phyloP scores from a whole-genome alignment of 768 basidiomycete genomes.

The Chalciporus chontae region DNA sequence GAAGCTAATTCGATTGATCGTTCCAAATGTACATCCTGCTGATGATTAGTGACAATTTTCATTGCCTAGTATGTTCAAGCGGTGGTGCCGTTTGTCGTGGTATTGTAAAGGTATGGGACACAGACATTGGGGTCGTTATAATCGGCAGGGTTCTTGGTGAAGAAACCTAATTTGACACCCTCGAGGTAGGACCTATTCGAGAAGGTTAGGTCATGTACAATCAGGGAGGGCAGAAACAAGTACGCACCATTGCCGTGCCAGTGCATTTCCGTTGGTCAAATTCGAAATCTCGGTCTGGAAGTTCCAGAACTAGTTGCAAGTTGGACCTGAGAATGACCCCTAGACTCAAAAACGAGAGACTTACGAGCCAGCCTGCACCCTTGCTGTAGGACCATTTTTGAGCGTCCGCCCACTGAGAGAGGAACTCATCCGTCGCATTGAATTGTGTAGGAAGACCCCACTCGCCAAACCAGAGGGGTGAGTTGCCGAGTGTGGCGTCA shows the following conservation, averaged over 20 bases:
- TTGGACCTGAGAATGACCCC: neutral
- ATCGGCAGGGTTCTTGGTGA: conserved; percentile 59
- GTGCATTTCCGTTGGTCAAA: conserved; percentile 39
- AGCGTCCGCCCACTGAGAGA: conserved; percentile 69
- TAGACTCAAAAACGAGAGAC: conserved; percentile 19
- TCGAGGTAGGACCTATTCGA: conserved; percentile 64
- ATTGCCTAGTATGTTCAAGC: conserved; percentile 2
- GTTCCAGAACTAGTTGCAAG: conserved; percentile 55
- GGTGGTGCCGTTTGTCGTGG: conserved; percentile 9
- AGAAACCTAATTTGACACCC: conserved; percentile 53
- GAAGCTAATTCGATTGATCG: neutral
- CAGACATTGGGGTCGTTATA: conserved; percentile 63
- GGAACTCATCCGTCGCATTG: conserved; percentile 56
- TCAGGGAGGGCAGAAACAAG: too few relatives aligned
- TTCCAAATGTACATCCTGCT: neutral
- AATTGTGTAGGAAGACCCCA: conserved; percentile 67
- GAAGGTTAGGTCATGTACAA: neutral
- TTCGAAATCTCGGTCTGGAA: conserved; percentile 65
- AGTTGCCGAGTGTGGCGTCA: conserved; percentile 43
- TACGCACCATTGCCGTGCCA: conserved; percentile 63
- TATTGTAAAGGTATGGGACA: conserved; percentile 39
- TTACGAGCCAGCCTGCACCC: conserved; percentile 64
- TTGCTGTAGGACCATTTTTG: conserved; percentile 65
- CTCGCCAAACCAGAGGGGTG: conserved; percentile 55
- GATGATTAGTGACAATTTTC: neutral